Evolutionary conservation across 2,329 filamentous ascomycete species (phyloP).

Genomic region (Arthrocladium fulminans): DNA sequence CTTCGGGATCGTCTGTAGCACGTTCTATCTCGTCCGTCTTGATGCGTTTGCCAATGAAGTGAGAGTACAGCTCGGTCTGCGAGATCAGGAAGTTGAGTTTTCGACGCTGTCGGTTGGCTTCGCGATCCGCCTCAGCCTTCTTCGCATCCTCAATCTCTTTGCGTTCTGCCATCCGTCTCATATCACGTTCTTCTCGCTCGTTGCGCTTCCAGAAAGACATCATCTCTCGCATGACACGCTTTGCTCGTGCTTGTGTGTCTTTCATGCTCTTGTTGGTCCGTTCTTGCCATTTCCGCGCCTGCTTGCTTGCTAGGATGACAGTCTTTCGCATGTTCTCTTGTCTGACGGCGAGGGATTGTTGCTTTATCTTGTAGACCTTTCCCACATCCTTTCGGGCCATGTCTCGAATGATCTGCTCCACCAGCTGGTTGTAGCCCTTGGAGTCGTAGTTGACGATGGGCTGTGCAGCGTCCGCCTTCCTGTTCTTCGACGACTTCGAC

Average conservation of each 20-base stretch:
- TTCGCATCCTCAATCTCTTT: constrained; percentile 95
- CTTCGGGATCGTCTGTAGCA: constrained; percentile 73
- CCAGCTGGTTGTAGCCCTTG: constrained; percentile 92
- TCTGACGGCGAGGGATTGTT: constrained; percentile 75
- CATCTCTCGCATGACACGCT: constrained; percentile 99
- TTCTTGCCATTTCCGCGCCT: constrained; percentile 93
- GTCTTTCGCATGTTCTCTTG: constrained; percentile 97
- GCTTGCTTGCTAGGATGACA: constrained; percentile 89
- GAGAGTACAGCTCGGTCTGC: constrained; percentile 95
- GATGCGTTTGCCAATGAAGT: constrained; percentile 99
- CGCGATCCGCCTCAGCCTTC: constrained; percentile 92
- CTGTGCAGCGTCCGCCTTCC: constrained; percentile 37
- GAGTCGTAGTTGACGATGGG: constrained; percentile 63
- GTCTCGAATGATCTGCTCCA: constrained; percentile 95
- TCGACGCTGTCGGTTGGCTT: constrained; percentile 92
- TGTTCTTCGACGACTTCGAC: constrained; percentile 36
- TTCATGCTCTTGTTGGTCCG: constrained; percentile 98
- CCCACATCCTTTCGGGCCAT: constrained; percentile 87
- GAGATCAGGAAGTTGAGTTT: constrained; percentile 99
- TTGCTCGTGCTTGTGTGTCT: constrained; percentile 90
- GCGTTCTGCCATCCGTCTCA: constrained; percentile 86
- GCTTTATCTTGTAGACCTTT: constrained; percentile 83
- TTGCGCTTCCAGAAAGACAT: constrained; percentile 99
- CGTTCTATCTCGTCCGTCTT: constrained; percentile 92
- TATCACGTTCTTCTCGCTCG: constrained; percentile 90